These are phyloP conservation scores for Trametes gibbosa DNA, from an alignment of 768 basidiomycete species.

Conservation along the genomic window DNA sequence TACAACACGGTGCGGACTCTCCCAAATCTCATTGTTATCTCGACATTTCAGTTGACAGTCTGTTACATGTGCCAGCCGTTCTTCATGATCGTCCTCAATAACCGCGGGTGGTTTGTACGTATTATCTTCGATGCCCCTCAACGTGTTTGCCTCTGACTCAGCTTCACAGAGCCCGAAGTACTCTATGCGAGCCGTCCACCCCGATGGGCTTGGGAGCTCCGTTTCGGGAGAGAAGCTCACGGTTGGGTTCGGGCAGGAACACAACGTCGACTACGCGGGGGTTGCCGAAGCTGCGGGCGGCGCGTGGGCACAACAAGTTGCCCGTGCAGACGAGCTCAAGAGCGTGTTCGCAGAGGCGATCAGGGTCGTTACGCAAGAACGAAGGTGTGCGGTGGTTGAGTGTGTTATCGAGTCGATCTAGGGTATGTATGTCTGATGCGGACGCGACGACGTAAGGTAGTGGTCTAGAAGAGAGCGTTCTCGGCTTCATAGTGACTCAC, in stretches of 20 bases:
- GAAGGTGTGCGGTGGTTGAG: conserved; percentile 64
- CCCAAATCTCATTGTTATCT: background rate
- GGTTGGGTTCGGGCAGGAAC: conserved; percentile 60
- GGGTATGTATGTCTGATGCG: background rate
- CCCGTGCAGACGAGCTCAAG: conserved; percentile 30
- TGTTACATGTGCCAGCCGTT: conserved; percentile 32
- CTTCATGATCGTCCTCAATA: conserved; percentile 68
- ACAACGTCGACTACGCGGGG: conserved; percentile 54
- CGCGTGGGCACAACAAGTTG: conserved; percentile 55
- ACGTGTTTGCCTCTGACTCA: background rate
- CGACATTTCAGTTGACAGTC: background rate
- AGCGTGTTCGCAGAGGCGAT: conserved; percentile 47
- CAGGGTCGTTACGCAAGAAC: conserved; percentile 52
- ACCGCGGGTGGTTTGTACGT: conserved; percentile 63
- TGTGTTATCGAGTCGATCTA: conserved; percentile 37
- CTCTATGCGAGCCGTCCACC: conserved; percentile 66
- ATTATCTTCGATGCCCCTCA: background rate
- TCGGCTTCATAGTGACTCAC: no score
- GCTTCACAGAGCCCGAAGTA: conserved; percentile 49
- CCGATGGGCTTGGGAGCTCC: conserved; percentile 47
- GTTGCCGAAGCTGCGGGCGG: conserved; percentile 67
- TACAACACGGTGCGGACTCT: conserved; percentile 56
- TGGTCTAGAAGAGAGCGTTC: no score
- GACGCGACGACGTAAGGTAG: no score
- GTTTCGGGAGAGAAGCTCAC: conserved; percentile 48